Evolutionary conservation across 2,329 filamentous ascomycete species (phyloP).

Genomic region (Clonostachys chloroleuca): DNA sequence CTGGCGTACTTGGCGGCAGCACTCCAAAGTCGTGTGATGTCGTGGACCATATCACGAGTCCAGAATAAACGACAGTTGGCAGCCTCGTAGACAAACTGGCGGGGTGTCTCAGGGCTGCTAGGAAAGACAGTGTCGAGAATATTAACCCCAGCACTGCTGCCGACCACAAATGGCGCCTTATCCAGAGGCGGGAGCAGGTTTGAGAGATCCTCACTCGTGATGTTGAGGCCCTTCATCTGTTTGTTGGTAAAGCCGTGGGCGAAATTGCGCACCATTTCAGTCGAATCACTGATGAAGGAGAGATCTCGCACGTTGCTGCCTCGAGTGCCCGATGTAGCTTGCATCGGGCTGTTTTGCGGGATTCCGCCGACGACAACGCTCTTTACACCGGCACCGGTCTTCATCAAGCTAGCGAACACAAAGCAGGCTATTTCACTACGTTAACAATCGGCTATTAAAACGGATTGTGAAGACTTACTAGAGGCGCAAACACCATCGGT

Average conservation of each 20-base stretch:
- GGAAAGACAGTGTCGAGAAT: slow-evolving; percentile 29
- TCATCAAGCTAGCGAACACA: slow-evolving; percentile 51
- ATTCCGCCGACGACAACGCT: slow-evolving; percentile 55
- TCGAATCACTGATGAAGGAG: slow-evolving; percentile 8
- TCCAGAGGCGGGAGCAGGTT: slow-evolving; percentile 5
- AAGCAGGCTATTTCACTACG: slow-evolving; percentile 35
- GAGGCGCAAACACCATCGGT: slow-evolving; percentile 55
- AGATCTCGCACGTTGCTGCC: slow-evolving; percentile 35
- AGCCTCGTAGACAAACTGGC: slow-evolving; percentile 1
- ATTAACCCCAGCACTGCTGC: slow-evolving; percentile 16
- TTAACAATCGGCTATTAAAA: no score
- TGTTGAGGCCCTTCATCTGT: neutral
- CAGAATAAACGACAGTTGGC: slow-evolving; percentile 1
- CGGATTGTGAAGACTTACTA: slow-evolving; percentile 9
- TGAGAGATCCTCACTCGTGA: neutral
- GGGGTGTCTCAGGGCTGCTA: slow-evolving; percentile 1
- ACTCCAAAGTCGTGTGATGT: neutral
- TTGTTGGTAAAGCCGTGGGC: neutral
- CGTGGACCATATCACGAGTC: neutral
- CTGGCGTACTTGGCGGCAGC: neutral
- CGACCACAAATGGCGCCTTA: slow-evolving; percentile 5
- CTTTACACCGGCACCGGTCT: slow-evolving; percentile 43
- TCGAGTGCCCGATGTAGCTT: slow-evolving; percentile 52
- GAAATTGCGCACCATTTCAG: neutral
- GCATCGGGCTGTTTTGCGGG: slow-evolving; percentile 43